These are phyloP conservation scores for Metarhizium humberi DNA, from an alignment of 2,329 filamentous ascomycete genomes.

Conservation along the genomic window DNA sequence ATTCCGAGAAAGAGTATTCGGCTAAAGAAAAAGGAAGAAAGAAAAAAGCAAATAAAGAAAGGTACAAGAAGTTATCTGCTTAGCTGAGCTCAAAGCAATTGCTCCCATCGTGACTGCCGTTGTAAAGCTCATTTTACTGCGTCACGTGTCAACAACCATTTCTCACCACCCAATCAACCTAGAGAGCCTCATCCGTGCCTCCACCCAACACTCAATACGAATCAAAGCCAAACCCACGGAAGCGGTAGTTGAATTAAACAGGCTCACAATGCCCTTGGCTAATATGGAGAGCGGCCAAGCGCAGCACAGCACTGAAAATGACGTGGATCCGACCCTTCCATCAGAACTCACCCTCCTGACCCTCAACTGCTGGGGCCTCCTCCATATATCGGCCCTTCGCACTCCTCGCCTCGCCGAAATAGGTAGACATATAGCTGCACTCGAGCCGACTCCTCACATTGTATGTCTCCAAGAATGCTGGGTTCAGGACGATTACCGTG, in stretches of 20 bases:
- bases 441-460: constrained; percentile 64
- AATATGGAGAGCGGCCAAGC: not conserved
- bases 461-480: constrained; percentile 95
- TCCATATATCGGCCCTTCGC: constrained; percentile 72
- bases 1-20: not conserved
- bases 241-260: not conserved
- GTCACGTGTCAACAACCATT: not conserved
- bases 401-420: constrained; percentile 74
- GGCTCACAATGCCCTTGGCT: not conserved
- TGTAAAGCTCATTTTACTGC: not conserved
- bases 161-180: not conserved
- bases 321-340: constrained; percentile 27
- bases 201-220: not conserved
- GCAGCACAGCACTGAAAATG: constrained; percentile 2
- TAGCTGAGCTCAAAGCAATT: not conserved
- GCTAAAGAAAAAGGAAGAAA: not conserved
- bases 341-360: constrained; percentile 69
- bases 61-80: not conserved
- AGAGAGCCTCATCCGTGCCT: not conserved
- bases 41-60: not conserved
- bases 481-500: constrained; percentile 74
- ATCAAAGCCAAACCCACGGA: not conserved
- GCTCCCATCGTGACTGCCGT: not conserved
- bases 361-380: constrained; percentile 95
- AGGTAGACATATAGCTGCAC: constrained; percentile 64